These are phyloP conservation scores for Teratosphaeria nubilosa DNA, from an alignment of 2,329 filamentous ascomycete genomes.

Conservation along the genomic window DNA sequence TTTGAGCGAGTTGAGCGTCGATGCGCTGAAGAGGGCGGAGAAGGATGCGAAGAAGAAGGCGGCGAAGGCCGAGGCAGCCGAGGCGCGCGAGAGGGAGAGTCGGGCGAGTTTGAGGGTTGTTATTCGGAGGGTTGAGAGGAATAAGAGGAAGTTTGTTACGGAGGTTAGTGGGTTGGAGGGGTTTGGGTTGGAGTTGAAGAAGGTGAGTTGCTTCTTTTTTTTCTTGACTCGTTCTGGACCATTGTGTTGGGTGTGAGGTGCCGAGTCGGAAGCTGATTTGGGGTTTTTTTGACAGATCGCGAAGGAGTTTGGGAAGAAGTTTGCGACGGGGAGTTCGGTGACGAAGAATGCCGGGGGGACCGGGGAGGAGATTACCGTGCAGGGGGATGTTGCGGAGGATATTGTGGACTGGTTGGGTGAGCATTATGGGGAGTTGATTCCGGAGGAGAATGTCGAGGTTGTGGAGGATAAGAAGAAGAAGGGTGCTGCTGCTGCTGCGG, in stretches of 20 bases:
- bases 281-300: slow-evolving; percentile 30
- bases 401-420: slow-evolving; percentile 84
- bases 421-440: slow-evolving; percentile 71
- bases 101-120: slow-evolving; percentile 72
- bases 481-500: slow-evolving; percentile 11
- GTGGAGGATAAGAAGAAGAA: slow-evolving; percentile 97
- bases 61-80: slow-evolving; percentile 79
- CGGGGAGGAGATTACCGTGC: slow-evolving; percentile 87
- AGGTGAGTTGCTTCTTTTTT: slow-evolving; percentile 43
- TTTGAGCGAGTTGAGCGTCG: slow-evolving; percentile 74
- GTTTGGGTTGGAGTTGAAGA: slow-evolving; percentile 88
- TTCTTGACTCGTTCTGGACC: slow-evolving; percentile 10
- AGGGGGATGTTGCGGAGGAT: slow-evolving; percentile 93
- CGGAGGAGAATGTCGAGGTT: slow-evolving; percentile 88
- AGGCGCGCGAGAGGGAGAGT: slow-evolving; percentile 72
- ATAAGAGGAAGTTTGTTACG: slow-evolving; percentile 95
- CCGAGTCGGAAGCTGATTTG: too few relatives aligned
- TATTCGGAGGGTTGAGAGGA: slow-evolving; percentile 95
- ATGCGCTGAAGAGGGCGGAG: slow-evolving; percentile 86
- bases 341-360: slow-evolving; percentile 67
- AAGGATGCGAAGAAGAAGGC: slow-evolving; percentile 97
- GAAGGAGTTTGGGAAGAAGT: slow-evolving; percentile 98
- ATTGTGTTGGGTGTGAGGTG: too few relatives aligned
- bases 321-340: slow-evolving; percentile 85
- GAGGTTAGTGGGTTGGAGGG: slow-evolving; percentile 82